Evolutionary conservation across 208 protist genomes (phyloP), one percentile per base, ranked within the genome.

Genomic region (Acanthamoeba triangularis): DNA sequence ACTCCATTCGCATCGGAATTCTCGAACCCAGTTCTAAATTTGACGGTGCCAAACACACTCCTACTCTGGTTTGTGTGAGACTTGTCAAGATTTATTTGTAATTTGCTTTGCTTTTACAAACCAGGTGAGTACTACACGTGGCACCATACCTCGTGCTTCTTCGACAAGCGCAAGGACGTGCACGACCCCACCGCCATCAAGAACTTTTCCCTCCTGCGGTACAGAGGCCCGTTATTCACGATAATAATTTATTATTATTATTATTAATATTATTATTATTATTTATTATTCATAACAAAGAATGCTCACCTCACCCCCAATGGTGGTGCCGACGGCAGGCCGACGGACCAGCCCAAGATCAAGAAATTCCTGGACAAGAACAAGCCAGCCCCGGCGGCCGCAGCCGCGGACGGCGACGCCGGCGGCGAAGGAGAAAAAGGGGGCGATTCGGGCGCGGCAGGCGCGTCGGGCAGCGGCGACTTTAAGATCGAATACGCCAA

Each of bases 401-500:
- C 78, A 25, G 11, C 74, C 13, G 33, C 74, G 0, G 33, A 2
- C 13, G 33, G 20, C 23, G 44, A 13, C 35, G 33, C 28, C 74
- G 49, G 25, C 11, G 37, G 13, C 78, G 30, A 18, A 10, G 30
- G 35, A 2, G 37, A 35, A 28, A 80, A 35, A n/a, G 49, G n/a
- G 5, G 20, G 11, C 78, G 33, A 28, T 20, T 87, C 49, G 41
- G 44, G 23, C 44, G 44, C 74, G n/a, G 20, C 72, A 25, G 41
- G 37, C 78, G n/a, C 16, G 20, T 18, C 69, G 11, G 56, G 56
- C 20, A 49, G 44, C 49, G 44, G 28, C 78, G 78, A 49, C 44
- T 95, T 95, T 47, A 88, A 63, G n/a, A 72, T 90, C 59, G 93
- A 95, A 49, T 95, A 95, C 56, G 93, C 93, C 93, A 95, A 95